Evolutionary conservation across 1,139 yeast genomes (phyloP).

Genomic region (Hansenula sp.): DNA sequence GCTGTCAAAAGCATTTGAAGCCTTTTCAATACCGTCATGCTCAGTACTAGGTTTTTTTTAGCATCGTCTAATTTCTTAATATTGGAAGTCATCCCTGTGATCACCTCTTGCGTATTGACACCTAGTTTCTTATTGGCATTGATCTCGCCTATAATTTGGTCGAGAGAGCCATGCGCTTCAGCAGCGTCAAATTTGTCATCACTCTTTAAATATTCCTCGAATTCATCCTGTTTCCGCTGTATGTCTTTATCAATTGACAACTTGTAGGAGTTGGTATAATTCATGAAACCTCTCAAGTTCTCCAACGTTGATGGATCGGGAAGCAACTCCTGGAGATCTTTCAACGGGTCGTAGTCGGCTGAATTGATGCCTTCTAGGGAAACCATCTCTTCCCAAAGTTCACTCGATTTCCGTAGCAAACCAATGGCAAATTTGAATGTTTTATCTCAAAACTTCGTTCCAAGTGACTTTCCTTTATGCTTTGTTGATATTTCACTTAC

Average conservation of each 20-base stretch:
- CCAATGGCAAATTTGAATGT: too few species aligned
- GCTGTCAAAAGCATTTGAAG: conserved; percentile 85
- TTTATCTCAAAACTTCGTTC: too few species aligned
- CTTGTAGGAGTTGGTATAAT: conserved; percentile 41
- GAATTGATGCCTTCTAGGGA: conserved; percentile 11
- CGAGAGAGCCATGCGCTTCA: conserved; percentile 19
- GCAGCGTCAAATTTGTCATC: conserved; percentile 20
- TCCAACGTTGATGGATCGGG: conserved; percentile 38
- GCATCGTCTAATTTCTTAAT: conserved; percentile 78
- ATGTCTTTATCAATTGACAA: conserved; percentile 41
- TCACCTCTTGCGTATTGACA: conserved; percentile 54
- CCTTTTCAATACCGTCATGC: conserved; percentile 84
- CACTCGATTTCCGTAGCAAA: too few species aligned
- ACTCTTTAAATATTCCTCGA: conserved; percentile 24
- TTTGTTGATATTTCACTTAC: background rate
- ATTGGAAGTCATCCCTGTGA: conserved; percentile 67
- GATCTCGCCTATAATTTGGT: conserved; percentile 34
- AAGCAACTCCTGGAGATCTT: conserved; percentile 34
- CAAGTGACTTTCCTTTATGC: background rate
- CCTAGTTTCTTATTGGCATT: conserved; percentile 46
- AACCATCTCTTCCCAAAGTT: background rate
- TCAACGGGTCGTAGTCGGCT: conserved; percentile 34
- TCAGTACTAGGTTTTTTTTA: conserved; percentile 74
- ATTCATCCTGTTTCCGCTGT: conserved; percentile 27
- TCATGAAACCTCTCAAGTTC: conserved; percentile 44